phyloP scores from a whole-genome alignment of 768 basidiomycete species.

The Obba rivulosa region DNA sequence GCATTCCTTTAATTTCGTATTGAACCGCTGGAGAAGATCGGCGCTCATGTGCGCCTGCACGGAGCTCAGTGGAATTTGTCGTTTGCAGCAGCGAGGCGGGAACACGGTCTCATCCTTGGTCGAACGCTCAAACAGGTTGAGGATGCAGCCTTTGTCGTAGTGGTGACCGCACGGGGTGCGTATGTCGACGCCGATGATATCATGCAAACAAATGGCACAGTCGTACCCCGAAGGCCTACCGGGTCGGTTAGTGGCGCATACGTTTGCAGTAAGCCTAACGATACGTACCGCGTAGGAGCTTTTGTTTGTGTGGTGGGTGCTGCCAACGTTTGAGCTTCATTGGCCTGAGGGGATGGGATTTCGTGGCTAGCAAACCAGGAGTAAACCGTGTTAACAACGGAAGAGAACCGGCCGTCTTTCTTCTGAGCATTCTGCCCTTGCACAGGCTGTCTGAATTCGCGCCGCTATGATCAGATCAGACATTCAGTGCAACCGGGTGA shows the following conservation, averaged over 20 bases:
- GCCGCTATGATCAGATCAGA: too few species aligned
- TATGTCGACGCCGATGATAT: slow-evolving; percentile 1
- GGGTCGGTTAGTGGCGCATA: slow-evolving; percentile 24
- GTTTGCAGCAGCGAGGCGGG: slow-evolving; percentile 24
- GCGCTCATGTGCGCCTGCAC: slow-evolving; percentile 13
- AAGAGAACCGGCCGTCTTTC: too few species aligned
- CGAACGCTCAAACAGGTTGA: slow-evolving; percentile 18
- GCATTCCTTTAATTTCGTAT: slow-evolving; percentile 15
- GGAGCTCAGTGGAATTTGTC: slow-evolving; percentile 9
- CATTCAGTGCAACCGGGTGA: too few species aligned
- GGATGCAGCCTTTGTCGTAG: slow-evolving; percentile 20
- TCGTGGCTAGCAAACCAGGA: neutral
- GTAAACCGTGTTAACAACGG: neutral
- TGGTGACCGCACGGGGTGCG: slow-evolving; percentile 20
- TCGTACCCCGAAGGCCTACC: slow-evolving; percentile 22
- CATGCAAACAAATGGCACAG: slow-evolving; percentile 16
- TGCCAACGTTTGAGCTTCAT: neutral
- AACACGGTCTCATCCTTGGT: slow-evolving; percentile 22
- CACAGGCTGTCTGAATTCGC: too few species aligned
- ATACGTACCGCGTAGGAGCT: slow-evolving; percentile 16
- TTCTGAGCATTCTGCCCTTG: too few species aligned
- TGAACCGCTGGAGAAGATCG: slow-evolving; percentile 6
- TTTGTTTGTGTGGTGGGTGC: neutral
- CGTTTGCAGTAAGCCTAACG: slow-evolving; percentile 8
- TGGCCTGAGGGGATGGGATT: neutral